phyloP scores from a whole-genome alignment of 2,329 filamentous ascomycete genomes.

The Scedosporium minutisporum region DNA sequence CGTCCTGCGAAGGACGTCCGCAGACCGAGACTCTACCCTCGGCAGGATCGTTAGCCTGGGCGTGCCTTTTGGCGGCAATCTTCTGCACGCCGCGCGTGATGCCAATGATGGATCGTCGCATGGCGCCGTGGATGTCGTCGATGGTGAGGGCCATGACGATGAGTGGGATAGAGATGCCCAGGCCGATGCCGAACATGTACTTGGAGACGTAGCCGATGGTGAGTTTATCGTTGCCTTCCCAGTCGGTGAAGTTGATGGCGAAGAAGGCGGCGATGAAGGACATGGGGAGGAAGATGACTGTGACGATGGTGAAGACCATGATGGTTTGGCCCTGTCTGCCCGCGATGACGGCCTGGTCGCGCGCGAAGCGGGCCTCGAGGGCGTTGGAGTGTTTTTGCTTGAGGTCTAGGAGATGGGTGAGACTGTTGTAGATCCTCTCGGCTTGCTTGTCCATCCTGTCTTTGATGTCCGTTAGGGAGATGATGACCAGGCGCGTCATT shows the following conservation, averaged over 20 bases:
- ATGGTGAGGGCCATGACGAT: constrained; percentile 7
- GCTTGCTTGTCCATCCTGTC: constrained; percentile 5
- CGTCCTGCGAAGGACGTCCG: not conserved
- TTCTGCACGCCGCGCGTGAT: not conserved
- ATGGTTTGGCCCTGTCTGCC: constrained; percentile 32
- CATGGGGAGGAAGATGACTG: constrained; percentile 33
- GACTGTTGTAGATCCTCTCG: constrained; percentile 2
- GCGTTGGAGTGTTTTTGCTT: constrained; percentile 37
- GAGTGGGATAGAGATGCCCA: constrained; percentile 7
- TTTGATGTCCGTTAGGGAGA: constrained; percentile 3
- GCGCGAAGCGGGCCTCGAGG: constrained; percentile 30
- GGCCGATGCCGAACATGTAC: constrained; percentile 8
- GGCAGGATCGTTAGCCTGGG: not conserved
- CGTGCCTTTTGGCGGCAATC: not conserved
- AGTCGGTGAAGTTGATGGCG: constrained; percentile 25
- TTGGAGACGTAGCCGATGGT: constrained; percentile 6
- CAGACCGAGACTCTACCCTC: not conserved
- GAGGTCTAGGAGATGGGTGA: constrained; percentile 28
- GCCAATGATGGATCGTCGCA: not conserved
- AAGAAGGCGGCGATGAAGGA: constrained; percentile 28
- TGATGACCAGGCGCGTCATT: constrained; percentile 21
- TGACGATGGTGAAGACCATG: constrained; percentile 36
- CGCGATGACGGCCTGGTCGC: constrained; percentile 27
- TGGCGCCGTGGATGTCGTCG: constrained; percentile 10
- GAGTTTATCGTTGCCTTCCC: constrained; percentile 3